A percentile compares a stretch with the other conserved stretches of the same genome.
Evolutionary conservation across 345 rosid species (phyloP).

Genomic region (Lumnitzera littorea): DNA sequence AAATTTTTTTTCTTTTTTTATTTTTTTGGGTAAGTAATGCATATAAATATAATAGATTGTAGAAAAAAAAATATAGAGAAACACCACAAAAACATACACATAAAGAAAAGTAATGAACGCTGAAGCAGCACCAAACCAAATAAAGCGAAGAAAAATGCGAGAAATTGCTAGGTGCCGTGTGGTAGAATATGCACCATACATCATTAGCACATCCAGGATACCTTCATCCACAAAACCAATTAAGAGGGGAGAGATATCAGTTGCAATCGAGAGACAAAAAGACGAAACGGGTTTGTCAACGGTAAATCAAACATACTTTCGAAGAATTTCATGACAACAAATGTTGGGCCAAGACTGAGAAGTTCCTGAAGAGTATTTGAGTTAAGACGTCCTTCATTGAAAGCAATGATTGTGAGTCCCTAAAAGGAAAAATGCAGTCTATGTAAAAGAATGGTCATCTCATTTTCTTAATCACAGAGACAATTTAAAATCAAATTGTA

Average conservation of each 20-base stretch:
- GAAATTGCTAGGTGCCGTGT: constrained; percentile 69
- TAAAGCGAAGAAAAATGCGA: constrained; percentile 78
- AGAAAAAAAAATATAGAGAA: constrained; percentile 9
- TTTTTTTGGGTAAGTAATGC: not conserved
- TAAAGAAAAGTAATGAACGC: constrained; percentile 72
- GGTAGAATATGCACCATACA: constrained; percentile 97
- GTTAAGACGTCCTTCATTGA: constrained; percentile 45
- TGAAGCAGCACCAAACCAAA: constrained; percentile 77
- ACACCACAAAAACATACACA: constrained; percentile 49
- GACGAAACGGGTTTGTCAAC: constrained; percentile 1
- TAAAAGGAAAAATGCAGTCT: constrained; percentile 16
- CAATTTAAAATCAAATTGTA: too few relatives aligned
- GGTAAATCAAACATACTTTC: constrained; percentile 49
- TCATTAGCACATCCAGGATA: constrained; percentile 81
- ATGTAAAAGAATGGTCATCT: too few relatives aligned
- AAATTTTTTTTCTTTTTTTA: not conserved
- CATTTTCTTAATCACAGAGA: too few relatives aligned
- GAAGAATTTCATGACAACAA: constrained; percentile 82
- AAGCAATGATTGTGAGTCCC: constrained; percentile 89
- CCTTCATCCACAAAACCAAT: constrained; percentile 36
- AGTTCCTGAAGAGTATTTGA: constrained; percentile 51
- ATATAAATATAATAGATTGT: constrained; percentile 4
- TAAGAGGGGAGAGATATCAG: constrained; percentile 10
- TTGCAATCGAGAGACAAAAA: not conserved
- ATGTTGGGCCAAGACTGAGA: constrained; percentile 96